Evolutionary conservation across 2,329 filamentous ascomycete species (phyloP), one percentile per base, ranked within the genome.

Genomic region (Fusarium bactridioides): DNA sequence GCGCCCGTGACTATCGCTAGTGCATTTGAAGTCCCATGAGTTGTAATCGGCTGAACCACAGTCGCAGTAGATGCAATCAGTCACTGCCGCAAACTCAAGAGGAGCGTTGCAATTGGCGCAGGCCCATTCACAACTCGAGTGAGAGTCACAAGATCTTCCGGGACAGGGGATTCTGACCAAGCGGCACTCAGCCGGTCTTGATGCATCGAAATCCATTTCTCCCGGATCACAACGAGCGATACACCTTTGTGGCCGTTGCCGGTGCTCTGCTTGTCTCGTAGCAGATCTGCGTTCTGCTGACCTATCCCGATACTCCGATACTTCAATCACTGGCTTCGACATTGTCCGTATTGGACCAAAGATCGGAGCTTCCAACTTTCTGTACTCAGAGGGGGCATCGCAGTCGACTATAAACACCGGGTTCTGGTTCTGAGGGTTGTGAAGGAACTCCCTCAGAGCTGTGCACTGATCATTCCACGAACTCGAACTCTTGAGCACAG

Each of bases 131-230:
- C 15, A 35, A n/a, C 35, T 18, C 13, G 4, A 19, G 4, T 40
- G 45, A 0, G 47, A 33, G 33, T 70, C 59, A 58, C 80, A 83
- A 8, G 62, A 21, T 4, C 21, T 3, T 2, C 73, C 67, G 3
- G 82, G 82, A 50, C 82, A 83, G 2, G 77, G 65, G 2, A 83
- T 67, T 40, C 72, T 81, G 35, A 82, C 77, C n/a, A 73, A 57
- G n/a, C 73, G 66, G 29, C 77, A 61, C 35, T 80, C 63, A 2
- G 64, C 21, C 10, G 60, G 64, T 11, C 58, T 61, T 8, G 12
- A n/a, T 7, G 19, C 15, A 29, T 35, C 5, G 5, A 29, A 58
- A 35, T 68, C 61, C 4, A 75, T 48, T 7, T 33, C 21, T 0
- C 5, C 19, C 1, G 7, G 18, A 5, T 25, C 37, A 11, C n/a